A percentile compares a stretch with the other conserved stretches of the same genome.
Evolutionary conservation across 2,329 filamentous ascomycete genomes (phyloP).

Genomic region (Pseudofabraea citricarpa): DNA sequence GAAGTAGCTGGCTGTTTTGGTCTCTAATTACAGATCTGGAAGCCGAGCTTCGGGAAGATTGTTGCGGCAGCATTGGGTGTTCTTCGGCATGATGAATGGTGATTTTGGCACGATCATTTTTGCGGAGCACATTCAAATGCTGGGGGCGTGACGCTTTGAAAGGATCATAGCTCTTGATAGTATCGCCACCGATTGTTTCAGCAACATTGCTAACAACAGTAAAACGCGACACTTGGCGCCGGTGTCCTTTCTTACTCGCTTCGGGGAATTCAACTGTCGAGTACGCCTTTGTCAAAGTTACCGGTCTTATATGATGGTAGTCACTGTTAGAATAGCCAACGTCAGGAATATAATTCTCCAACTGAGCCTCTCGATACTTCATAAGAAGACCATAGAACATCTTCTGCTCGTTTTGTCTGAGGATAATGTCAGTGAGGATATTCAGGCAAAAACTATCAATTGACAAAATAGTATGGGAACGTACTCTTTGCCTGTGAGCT

Average conservation of each 20-base stretch:
- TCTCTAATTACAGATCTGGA: slow-evolving; percentile 6
- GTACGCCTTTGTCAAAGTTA: slow-evolving; percentile 52
- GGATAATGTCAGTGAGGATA: not conserved
- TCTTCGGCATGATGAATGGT: slow-evolving; percentile 19
- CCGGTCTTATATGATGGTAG: slow-evolving; percentile 72
- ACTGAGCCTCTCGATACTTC: slow-evolving; percentile 75
- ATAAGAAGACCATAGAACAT: slow-evolving; percentile 84
- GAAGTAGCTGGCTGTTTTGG: slow-evolving; percentile 9
- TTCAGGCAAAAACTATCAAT: slow-evolving; percentile 5
- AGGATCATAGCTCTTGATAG: slow-evolving; percentile 71
- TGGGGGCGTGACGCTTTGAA: slow-evolving; percentile 57
- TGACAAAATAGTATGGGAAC: too few relatives aligned
- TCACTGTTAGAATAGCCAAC: slow-evolving; percentile 86
- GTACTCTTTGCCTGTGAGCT: slow-evolving; percentile 61
- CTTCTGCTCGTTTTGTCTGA: slow-evolving; percentile 84
- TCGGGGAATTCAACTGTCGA: slow-evolving; percentile 57
- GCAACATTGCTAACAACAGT: slow-evolving; percentile 57
- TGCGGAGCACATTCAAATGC: slow-evolving; percentile 39
- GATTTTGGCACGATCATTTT: slow-evolving; percentile 29
- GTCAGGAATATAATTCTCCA: slow-evolving; percentile 81
- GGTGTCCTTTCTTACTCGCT: slow-evolving; percentile 39
- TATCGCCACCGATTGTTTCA: slow-evolving; percentile 39
- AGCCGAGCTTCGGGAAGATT: slow-evolving; percentile 6
- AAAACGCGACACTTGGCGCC: slow-evolving; percentile 54
- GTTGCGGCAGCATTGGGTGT: not conserved